phyloP scores from a whole-genome alignment of 164 flowering plant genomes.

The Buxus sempervirens region DNA sequence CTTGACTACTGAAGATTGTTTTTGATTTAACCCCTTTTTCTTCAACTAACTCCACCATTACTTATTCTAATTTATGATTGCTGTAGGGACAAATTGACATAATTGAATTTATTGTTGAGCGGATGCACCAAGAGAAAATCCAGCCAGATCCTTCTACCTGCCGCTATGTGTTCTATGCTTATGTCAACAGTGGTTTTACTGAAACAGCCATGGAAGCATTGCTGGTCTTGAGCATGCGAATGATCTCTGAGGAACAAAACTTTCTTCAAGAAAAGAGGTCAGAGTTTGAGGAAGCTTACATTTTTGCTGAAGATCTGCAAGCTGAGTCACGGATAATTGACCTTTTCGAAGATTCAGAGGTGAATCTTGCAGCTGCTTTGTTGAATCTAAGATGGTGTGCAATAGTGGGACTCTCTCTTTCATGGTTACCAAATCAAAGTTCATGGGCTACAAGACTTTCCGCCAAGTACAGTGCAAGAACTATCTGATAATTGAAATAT shows the following conservation, averaged over 20 bases:
- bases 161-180: slow-evolving; percentile 54
- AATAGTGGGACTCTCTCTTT: slow-evolving; percentile 39
- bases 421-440: slow-evolving; percentile 62
- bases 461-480: slow-evolving; percentile 9
- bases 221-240: slow-evolving; percentile 76
- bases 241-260: slow-evolving; percentile 54
- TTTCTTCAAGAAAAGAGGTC: slow-evolving; percentile 29
- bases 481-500: slow-evolving; percentile 2
- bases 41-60: background rate
- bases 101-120: slow-evolving; percentile 59
- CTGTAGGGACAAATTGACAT: slow-evolving; percentile 71
- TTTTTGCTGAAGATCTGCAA: slow-evolving; percentile 51
- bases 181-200: slow-evolving; percentile 36
- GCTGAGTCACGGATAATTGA: slow-evolving; percentile 46
- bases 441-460: slow-evolving; percentile 67
- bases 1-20: background rate
- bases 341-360: slow-evolving; percentile 35
- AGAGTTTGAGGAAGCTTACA: slow-evolving; percentile 36
- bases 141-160: slow-evolving; percentile 83
- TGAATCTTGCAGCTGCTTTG: slow-evolving; percentile 47
- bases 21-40: background rate
- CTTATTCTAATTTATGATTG: slow-evolving; percentile 1
- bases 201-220: slow-evolving; percentile 79
- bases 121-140: slow-evolving; percentile 61
- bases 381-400: slow-evolving; percentile 84